Base-by-base conservation (phyloP, 73 alveolate genomes). In the Paramecium pentaurelia region DNA sequence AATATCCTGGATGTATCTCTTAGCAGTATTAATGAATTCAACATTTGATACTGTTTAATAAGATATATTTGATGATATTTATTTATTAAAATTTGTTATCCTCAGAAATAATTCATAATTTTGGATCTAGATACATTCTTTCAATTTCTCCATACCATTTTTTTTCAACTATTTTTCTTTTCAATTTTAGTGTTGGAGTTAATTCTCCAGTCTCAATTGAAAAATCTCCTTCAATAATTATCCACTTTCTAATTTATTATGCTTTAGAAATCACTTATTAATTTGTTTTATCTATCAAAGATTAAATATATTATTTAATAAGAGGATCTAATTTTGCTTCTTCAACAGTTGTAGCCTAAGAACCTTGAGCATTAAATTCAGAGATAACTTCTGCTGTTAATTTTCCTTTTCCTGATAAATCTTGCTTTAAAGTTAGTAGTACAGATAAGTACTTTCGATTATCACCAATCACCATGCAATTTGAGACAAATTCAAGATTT, bases 141-240 rank as follows among this genome's bases (percentile, higher is more conserved):
- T 96, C 96, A 59, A 97, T 95, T n/a, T 93, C 60, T 40, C 92
- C 96, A 38, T 75, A n/a, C 58, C 94, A 95, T 40, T 95, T 97
- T 70, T 96, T 44, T 11, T 36, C 92, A 1, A 94, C 96, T 22
- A 93, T 77, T 40, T 93, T 95, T 90, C 98, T 96, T 77, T 96
- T 97, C 38, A 96, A 49, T 86, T 97, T 97, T 80, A 97, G 86
- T 0, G 99, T 96, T 8, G 98, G 98, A 10, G 98, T 97, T 37
- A 97, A 92, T 73, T 96, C 98, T 0, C 98, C 98, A 5, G 97
- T 97, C 28, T 93, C 98, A 45, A 95, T 36, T 10, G 94, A 85
- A 90, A 97, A 97, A 86, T 97, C 98, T 32, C 85, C 71, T 18
- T 80, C 94, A 95, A 22, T 34, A 95, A 45, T 47, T 25, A 71